phyloP scores from a whole-genome alignment of 768 basidiomycete species.

The Tricholoma hemisulphureum region DNA sequence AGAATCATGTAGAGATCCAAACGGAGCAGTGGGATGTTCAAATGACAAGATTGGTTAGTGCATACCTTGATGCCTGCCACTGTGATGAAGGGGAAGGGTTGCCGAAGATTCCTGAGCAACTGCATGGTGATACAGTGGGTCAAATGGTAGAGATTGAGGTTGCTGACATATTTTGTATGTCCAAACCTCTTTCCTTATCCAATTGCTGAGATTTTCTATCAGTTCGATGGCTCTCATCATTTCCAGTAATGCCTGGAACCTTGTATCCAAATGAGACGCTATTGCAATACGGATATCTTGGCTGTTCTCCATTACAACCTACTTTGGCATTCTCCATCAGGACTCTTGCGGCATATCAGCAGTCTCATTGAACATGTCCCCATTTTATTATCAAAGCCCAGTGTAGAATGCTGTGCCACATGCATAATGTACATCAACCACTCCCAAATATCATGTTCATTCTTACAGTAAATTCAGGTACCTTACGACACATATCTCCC shows the following conservation, averaged over 20 bases:
- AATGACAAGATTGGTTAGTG: background rate
- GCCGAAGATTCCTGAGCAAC: background rate
- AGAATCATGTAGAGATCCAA: conserved; percentile 7
- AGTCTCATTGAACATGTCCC: conserved; percentile 10
- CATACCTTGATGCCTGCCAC: conserved; percentile 7
- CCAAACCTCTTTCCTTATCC: background rate
- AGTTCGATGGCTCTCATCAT: background rate
- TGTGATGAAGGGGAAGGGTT: background rate
- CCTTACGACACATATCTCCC: background rate
- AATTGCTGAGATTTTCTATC: background rate
- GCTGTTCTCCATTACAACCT: conserved; percentile 9
- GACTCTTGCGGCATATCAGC: conserved; percentile 4
- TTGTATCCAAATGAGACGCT: conserved; percentile 10
- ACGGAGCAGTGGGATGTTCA: conserved; percentile 5
- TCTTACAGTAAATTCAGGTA: conserved; percentile 6
- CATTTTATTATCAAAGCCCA: conserved; percentile 7
- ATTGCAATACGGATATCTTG: conserved; percentile 10
- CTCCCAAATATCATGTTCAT: background rate
- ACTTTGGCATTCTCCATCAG: conserved; percentile 8
- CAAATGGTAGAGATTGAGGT: background rate
- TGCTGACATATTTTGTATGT: background rate
- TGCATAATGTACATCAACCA: conserved; percentile 10
- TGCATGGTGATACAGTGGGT: background rate
- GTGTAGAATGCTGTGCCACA: conserved; percentile 11
- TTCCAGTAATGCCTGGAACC: conserved; percentile 1